Conservation (phyloP, 2,329 filamentous ascomycete species). For the Aspergillus clavatus region DNA sequence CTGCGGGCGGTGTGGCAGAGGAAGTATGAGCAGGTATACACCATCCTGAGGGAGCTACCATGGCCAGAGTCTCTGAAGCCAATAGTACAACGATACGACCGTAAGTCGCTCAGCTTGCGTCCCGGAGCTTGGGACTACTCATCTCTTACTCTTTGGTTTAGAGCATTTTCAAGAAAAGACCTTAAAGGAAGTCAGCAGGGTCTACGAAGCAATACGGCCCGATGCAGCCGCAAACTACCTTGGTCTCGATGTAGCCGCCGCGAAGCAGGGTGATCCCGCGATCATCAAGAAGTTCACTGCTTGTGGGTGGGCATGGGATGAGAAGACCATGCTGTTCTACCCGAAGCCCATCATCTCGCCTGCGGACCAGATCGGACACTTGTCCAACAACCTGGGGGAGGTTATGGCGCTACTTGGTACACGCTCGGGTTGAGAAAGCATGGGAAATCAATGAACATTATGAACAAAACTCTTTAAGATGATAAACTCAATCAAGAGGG, state of each 20-base stretch:
- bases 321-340: slow-evolving; percentile 28
- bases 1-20: slow-evolving; percentile 38
- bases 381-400: slow-evolving; percentile 26
- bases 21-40: slow-evolving; percentile 34
- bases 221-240: slow-evolving; percentile 33
- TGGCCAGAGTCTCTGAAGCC: slow-evolving; percentile 33
- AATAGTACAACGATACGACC: slow-evolving; percentile 32
- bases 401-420: slow-evolving; percentile 32
- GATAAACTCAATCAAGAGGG: neutral
- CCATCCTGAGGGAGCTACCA: slow-evolving; percentile 27
- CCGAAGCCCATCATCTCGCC: slow-evolving; percentile 27
- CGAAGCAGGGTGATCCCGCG: slow-evolving; percentile 23
- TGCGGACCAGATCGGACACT: slow-evolving; percentile 11
- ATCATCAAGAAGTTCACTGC: slow-evolving; percentile 31
- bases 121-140: no score
- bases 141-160: slow-evolving; percentile 11
- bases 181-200: slow-evolving; percentile 34
- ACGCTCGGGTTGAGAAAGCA: slow-evolving; percentile 19
- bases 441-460: neutral
- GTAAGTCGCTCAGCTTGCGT: slow-evolving; percentile 20
- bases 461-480: neutral
- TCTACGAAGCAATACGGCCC: slow-evolving; percentile 39
- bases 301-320: slow-evolving; percentile 38
- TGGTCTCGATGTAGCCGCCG: slow-evolving; percentile 27
- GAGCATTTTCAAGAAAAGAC: slow-evolving; percentile 38